These are phyloP conservation scores for Millerozyma acaciae DNA, from an alignment of 805 yeast genomes.

Conservation along the genomic window DNA sequence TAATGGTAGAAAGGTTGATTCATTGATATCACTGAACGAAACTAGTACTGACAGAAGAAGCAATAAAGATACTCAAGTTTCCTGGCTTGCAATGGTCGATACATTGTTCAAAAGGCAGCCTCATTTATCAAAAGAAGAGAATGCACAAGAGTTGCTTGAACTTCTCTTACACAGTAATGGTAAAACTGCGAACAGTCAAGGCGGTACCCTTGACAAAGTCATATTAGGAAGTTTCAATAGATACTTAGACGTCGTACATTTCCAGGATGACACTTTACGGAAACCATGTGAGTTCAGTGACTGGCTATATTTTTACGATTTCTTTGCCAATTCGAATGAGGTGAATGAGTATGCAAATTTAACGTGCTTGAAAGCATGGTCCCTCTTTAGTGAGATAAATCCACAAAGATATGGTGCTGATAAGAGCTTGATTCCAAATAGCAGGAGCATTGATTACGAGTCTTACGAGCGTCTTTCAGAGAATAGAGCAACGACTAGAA, in stretches of 20 bases:
- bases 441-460: conserved; percentile 33
- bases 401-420: conserved; percentile 15
- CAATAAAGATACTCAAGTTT: conserved; percentile 56
- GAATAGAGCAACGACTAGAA: conserved; percentile 29
- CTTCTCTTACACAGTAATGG: conserved; percentile 41
- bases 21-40: neutral
- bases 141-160: conserved; percentile 45
- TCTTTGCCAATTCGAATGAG: conserved; percentile 36
- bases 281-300: conserved; percentile 65
- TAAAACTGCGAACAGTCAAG: conserved; percentile 29
- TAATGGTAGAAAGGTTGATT: conserved; percentile 20
- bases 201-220: conserved; percentile 57
- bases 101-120: conserved; percentile 54
- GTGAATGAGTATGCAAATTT: conserved; percentile 51
- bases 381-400: conserved; percentile 59
- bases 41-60: conserved; percentile 12
- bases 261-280: conserved; percentile 54
- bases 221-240: conserved; percentile 67
- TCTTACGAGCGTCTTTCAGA: conserved; percentile 33
- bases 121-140: conserved; percentile 41
- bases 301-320: conserved; percentile 74
- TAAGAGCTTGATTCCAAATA: conserved; percentile 27
- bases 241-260: conserved; percentile 57
- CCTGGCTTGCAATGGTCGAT: conserved; percentile 67
- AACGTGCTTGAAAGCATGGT: conserved; percentile 59